phyloP scores from a whole-genome alignment of 2,329 filamentous ascomycete genomes.

The Trichoderma lentiforme region DNA sequence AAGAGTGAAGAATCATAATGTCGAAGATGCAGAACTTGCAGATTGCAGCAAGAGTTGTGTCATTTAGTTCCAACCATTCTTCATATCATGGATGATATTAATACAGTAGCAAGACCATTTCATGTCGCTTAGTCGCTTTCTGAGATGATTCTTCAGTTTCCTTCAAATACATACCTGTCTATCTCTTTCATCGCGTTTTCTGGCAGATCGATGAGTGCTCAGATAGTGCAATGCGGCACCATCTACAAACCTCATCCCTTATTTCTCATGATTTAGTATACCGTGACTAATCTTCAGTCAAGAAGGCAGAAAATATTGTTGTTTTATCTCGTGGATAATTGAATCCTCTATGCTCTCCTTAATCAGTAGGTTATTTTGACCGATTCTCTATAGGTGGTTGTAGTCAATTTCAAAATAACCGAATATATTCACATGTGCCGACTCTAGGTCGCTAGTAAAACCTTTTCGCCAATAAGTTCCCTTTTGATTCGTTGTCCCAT shows the following conservation, averaged over 20 bases:
- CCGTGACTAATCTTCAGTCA: background rate
- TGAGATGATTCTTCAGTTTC: background rate
- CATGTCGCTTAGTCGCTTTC: background rate
- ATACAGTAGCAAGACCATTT: background rate
- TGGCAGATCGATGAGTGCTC: background rate
- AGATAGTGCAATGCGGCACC: too few relatives aligned
- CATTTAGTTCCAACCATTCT: background rate
- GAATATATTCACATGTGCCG: background rate
- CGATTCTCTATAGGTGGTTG: background rate
- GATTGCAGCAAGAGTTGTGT: background rate
- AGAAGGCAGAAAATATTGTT: background rate
- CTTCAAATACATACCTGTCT: background rate
- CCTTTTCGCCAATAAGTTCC: background rate
- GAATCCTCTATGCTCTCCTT: background rate
- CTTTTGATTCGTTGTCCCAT: background rate
- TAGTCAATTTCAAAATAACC: background rate
- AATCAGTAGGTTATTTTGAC: background rate
- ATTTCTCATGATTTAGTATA: background rate
- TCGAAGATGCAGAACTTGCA: background rate
- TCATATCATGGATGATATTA: background rate
- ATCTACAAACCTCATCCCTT: accelerated
- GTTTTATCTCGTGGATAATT: background rate
- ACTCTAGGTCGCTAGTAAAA: background rate
- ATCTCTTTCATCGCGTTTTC: background rate
- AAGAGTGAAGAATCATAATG: too few relatives aligned